Evolutionary conservation across 768 basidiomycete species (phyloP).

Genomic region (Leucogyrophana mollusca): DNA sequence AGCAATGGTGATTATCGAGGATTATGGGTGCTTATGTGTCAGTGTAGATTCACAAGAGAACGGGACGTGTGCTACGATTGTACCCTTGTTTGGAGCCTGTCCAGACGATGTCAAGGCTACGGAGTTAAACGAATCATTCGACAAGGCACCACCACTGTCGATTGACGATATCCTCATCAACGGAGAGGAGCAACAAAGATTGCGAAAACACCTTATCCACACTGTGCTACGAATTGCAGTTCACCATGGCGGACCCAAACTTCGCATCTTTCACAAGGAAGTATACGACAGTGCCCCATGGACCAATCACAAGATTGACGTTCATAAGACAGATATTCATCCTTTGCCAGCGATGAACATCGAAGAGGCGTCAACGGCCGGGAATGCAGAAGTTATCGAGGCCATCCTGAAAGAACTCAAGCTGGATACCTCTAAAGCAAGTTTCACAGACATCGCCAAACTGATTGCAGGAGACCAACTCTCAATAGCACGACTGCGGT

Average conservation of each 20-base stretch:
- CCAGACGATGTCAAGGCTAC: conserved; percentile 22
- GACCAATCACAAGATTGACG: conserved; percentile 9
- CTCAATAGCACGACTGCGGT: conserved; percentile 11
- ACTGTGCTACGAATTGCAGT: too few species aligned
- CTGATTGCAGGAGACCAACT: conserved; percentile 19
- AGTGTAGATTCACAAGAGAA: conserved; percentile 31
- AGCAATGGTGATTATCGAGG: not conserved
- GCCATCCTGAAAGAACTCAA: conserved; percentile 6
- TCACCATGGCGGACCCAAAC: conserved; percentile 12
- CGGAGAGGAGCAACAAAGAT: conserved; percentile 10
- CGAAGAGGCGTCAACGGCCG: conserved; percentile 15
- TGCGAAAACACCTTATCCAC: too few species aligned
- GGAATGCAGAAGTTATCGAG: conserved; percentile 17
- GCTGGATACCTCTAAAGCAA: conserved; percentile 2
- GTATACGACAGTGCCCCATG: conserved; percentile 6
- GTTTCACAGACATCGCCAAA: not conserved
- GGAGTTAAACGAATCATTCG: conserved; percentile 17
- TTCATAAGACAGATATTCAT: conserved; percentile 10
- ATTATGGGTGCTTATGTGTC: not conserved
- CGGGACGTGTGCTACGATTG: conserved; percentile 35
- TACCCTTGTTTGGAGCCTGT: conserved; percentile 23
- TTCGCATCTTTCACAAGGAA: conserved; percentile 4
- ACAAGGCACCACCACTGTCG: conserved; percentile 19
- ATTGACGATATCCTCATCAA: conserved; percentile 27
- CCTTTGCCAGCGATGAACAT: conserved; percentile 12